Conservation (phyloP, 108 stramenopile genomes). For the Pseudonitzschia delicatissima region DNA sequence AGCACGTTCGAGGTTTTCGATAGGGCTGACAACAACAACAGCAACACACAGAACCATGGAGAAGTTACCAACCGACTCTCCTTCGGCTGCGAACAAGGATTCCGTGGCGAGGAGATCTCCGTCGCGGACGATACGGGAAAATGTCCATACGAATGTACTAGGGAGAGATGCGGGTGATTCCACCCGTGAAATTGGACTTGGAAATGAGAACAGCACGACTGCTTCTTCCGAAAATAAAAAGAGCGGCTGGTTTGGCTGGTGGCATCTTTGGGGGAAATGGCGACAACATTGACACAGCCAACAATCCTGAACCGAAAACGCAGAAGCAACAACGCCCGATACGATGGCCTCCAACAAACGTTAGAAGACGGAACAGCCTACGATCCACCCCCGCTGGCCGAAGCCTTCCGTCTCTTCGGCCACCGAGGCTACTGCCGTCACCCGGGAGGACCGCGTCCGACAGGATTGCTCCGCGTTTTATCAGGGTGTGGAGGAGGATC, state of each 20-base stretch:
- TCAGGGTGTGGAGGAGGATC: conserved; percentile 35
- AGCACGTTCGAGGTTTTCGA: no score
- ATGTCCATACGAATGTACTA: conserved; percentile 28
- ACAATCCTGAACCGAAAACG: not conserved
- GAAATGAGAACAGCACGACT: not conserved
- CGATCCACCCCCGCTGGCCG: not conserved
- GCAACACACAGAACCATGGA: no score
- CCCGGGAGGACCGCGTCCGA: conserved; percentile 31
- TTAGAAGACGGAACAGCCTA: not conserved
- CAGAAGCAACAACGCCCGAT: not conserved
- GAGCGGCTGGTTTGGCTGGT: not conserved
- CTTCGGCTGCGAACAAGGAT: no score
- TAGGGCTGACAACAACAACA: no score
- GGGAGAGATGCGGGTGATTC: conserved; percentile 21
- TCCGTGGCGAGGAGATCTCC: not conserved
- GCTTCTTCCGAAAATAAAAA: not conserved
- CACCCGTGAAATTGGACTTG: not conserved
- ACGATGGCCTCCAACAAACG: not conserved
- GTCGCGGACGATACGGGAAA: not conserved
- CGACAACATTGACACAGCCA: no score
- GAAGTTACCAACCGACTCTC: no score
- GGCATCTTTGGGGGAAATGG: no score
- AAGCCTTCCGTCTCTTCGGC: not conserved
- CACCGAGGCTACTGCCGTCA: conserved; percentile 5
- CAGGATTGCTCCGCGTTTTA: conserved; percentile 50